Evolutionary conservation across 371 early-diverging fungal species (phyloP).

Genomic region (Haplosporangium sp.): DNA sequence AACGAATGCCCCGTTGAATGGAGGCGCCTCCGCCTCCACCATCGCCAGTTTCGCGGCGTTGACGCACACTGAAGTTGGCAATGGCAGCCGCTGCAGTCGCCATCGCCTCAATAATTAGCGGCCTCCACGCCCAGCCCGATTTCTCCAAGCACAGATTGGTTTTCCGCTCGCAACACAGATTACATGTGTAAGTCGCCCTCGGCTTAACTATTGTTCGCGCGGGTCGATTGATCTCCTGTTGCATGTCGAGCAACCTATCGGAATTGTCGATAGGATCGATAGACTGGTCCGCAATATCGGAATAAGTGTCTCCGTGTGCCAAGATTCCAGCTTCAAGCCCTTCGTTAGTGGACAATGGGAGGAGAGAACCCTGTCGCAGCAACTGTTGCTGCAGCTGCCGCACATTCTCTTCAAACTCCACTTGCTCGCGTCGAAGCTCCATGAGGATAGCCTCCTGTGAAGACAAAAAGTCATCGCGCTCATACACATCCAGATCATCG

Average conservation of each 20-base stretch:
- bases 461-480: constrained; percentile 45
- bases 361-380: constrained; percentile 32
- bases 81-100: constrained; percentile 51
- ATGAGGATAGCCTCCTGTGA: constrained; percentile 41
- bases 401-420: constrained; percentile 54
- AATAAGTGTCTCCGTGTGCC: neutral
- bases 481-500: constrained; percentile 29
- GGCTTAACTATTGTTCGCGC: neutral
- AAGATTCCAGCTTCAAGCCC: constrained; percentile 2
- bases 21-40: neutral
- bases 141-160: constrained; percentile 32
- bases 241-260: neutral
- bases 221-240: neutral
- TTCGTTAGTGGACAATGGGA: constrained; percentile 17
- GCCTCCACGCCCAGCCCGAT: constrained; percentile 30
- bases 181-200: constrained; percentile 1
- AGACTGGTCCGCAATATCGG: neutral
- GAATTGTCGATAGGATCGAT: neutral
- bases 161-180: constrained; percentile 22
- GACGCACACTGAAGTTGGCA: constrained; percentile 19
- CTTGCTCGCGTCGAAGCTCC: constrained; percentile 49
- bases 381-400: constrained; percentile 48
- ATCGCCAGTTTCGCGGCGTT: neutral
- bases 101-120: constrained; percentile 33
- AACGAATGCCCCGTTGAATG: neutral